Evolutionary conservation across 495 filamentous ascomycete genomes (phyloP), one percentile per base, ranked within the genome.

Genomic region (Xylaria castorea): DNA sequence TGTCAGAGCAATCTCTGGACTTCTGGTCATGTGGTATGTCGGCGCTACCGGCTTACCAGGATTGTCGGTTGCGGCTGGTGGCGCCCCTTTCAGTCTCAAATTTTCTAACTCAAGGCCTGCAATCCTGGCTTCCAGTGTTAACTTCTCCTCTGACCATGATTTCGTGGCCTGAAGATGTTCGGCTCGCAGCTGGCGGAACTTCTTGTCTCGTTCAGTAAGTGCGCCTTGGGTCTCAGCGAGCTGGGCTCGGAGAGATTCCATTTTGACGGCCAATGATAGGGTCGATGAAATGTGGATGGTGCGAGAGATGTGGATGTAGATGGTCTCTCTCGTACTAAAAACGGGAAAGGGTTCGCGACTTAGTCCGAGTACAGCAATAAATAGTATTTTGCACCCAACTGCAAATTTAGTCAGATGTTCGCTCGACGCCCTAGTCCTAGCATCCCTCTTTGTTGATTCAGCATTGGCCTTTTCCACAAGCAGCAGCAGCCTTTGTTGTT

Each of bases 161-260:
- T 60, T 71, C 50, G 48, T n/a, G 4, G 68, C 70, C 14, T 48
- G 40, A 0, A 25, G 32, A 11, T 74, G 61, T 1, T 72, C 71
- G 30, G 64, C 77, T 30, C 67, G 61, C 44, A 79, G 48, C 30
- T 78, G 62, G 30, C 78, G 71, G 14, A 68, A 68, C 32, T 76
- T 75, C 9, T 51, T 32, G 42, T 71, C 68, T 57, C 75, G 74
- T 12, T 73, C 71, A 36, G 71, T 76, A 51, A 76, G 76, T 27
- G 71, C 74, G 38, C 71, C 73, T 61, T 79, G 78, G 30, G 76
- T 77, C n/a, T 78, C 76, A 42, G 61, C 57, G 18, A 79, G 76
- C 66, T 79, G 78, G 2, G 46, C 50, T 71, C 78, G 76, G 34
- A 79, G 62, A 51, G 76, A 64, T 8, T 79, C 74, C 78, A 79